Evolutionary conservation across 306 rosid genomes (phyloP), one percentile per base, ranked within the genome.

Genomic region (Cucurbita ficifolia): DNA sequence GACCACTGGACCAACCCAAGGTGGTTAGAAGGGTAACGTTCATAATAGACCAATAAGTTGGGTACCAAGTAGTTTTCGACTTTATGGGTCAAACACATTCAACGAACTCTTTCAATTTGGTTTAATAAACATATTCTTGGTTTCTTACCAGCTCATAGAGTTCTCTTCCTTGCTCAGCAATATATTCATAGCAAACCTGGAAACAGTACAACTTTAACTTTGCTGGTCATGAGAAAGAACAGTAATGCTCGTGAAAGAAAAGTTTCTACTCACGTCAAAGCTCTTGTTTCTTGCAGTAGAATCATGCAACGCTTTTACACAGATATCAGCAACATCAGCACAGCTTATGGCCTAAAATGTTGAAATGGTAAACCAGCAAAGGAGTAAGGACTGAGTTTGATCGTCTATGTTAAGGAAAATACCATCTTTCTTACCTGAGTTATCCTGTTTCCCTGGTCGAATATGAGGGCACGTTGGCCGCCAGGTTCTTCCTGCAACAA

Each of bases 271-370:
- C 84, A 94, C 98, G 76, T 94, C 98, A 82, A 94, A 94, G 84
- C 98, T 94, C 81, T 94, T 94, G 91, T 94, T 89, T 81, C 98
- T 87, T 75, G 98, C 97, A 8, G 97, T 85, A 60, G 95, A 75
- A 84, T 94, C 98, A 72, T 90, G 98, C 78, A 94, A 81, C 51
- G 98, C 95, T 85, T 94, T 94, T 82, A 94, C 98, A 59, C 98
- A 94, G 71, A 94, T 94, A 81, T 94, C 98, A 70, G 98, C 98
- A 64, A 90, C 98, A 79, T 94, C 98, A 22, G 98, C 98, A 68
- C 98, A 94, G 87, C 98, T 94, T 76, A 94, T 94, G 74, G 93
- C 96, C 98, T 94, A 70, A 70, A 70, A 77, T 79, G 16, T 33
- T 69, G 42, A 70, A 11, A 70, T 6, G 42, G 70, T 63, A 38